These are phyloP conservation scores for Crataegus laevigata DNA, from an alignment of 306 rosid species.

Conservation along the genomic window DNA sequence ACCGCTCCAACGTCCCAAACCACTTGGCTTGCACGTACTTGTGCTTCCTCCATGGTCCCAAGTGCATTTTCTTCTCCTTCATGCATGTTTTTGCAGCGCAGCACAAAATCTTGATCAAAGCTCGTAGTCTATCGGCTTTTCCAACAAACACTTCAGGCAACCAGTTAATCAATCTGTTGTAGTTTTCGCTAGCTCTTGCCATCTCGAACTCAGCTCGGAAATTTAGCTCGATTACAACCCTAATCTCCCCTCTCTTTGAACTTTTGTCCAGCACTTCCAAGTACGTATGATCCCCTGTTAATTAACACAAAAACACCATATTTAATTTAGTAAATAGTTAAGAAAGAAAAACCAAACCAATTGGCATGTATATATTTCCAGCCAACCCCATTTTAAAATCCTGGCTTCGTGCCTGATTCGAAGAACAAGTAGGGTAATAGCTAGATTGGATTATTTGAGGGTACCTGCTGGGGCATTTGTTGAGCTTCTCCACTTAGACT, in stretches of 20 bases:
- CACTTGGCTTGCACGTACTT: constrained; percentile 87
- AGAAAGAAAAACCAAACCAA: not conserved
- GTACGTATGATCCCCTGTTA: constrained; percentile 62
- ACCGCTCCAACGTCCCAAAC: constrained; percentile 45
- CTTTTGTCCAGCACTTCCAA: constrained; percentile 57
- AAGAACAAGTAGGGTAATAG: not conserved
- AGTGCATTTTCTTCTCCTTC: constrained; percentile 84
- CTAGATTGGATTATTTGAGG: not conserved
- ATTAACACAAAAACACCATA: not conserved
- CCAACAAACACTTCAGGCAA: constrained; percentile 72
- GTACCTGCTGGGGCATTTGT: constrained; percentile 55
- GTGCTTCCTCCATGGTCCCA: constrained; percentile 84
- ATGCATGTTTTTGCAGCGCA: constrained; percentile 65
- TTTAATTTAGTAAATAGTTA: not conserved
- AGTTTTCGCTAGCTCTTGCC: constrained; percentile 59
- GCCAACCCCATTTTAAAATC: not conserved
- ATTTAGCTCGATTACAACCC: constrained; percentile 58
- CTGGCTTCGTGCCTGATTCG: not conserved
- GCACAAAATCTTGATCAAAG: constrained; percentile 57
- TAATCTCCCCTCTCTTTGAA: constrained; percentile 29
- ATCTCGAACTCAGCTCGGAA: constrained; percentile 73
- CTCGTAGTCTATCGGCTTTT: constrained; percentile 50
- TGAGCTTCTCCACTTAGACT: constrained; percentile 66
- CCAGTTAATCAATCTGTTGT: constrained; percentile 37
- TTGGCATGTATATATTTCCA: not conserved